phyloP scores from a whole-genome alignment of 139 green algal species.

The Haematococcus lacustris region DNA sequence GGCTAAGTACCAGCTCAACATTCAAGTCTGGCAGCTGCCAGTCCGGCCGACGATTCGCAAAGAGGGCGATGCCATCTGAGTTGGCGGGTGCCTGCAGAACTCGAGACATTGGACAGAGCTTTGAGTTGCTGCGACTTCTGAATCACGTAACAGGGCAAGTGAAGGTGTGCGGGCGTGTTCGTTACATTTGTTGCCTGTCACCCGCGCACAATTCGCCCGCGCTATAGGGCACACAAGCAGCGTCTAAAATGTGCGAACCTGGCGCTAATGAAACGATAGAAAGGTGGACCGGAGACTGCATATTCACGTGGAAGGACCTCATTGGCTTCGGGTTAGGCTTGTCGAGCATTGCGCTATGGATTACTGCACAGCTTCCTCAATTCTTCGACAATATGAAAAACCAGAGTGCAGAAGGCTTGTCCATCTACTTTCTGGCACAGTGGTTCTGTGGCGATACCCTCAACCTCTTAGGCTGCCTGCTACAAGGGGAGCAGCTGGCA shows the following conservation, averaged over 20 bases:
- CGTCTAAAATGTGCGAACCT: slow-evolving; percentile 10
- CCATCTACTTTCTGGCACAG: slow-evolving; percentile 78
- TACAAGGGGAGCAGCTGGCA: slow-evolving; percentile 75
- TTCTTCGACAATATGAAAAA: slow-evolving; percentile 73
- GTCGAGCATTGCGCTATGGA: slow-evolving; percentile 52
- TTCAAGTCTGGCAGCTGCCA: background rate
- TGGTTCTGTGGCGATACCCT: slow-evolving; percentile 64
- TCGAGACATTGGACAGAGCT: too few species aligned
- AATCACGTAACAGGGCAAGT: too few species aligned
- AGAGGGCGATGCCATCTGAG: slow-evolving; percentile 2
- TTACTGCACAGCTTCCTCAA: slow-evolving; percentile 53
- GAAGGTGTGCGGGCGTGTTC: too few species aligned
- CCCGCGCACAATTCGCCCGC: too few species aligned
- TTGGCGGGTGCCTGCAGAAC: background rate
- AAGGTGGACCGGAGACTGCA: background rate
- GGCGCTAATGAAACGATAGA: background rate
- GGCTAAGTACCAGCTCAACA: too few species aligned
- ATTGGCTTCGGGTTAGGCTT: slow-evolving; percentile 63
- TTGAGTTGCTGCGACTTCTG: too few species aligned
- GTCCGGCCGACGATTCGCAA: slow-evolving; percentile 5
- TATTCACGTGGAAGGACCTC: slow-evolving; percentile 25
- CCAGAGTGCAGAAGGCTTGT: slow-evolving; percentile 70
- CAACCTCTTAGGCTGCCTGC: slow-evolving; percentile 74
- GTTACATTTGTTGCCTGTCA: too few species aligned
- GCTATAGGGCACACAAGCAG: too few species aligned